These are phyloP conservation scores for Gonapodya sp. DNA, from an alignment of 192 early-diverging fungal species.

Conservation along the genomic window DNA sequence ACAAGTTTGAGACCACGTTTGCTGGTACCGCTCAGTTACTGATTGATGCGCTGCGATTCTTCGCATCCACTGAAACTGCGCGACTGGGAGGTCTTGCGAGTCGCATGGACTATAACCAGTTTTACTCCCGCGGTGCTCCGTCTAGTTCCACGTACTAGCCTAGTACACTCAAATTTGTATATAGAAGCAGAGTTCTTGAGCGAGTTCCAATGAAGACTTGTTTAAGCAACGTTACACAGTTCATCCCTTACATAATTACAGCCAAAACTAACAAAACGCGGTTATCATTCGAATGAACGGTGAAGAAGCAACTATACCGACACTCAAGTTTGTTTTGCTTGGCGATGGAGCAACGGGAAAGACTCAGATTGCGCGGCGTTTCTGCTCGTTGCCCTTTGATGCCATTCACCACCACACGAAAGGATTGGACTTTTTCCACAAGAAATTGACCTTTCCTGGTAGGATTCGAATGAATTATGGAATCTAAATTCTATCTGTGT, in stretches of 20 bases:
- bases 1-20: conserved; percentile 52
- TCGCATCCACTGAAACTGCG: conserved; percentile 47
- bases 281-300: no score
- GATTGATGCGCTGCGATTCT: conserved; percentile 70
- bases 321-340: not conserved
- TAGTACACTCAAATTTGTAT: no score
- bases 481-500: conserved; percentile 2
- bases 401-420: conserved; percentile 19
- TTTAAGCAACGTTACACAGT: no score
- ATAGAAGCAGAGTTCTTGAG: no score
- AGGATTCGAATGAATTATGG: not conserved
- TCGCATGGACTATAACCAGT: conserved; percentile 59
- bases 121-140: conserved; percentile 40
- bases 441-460: not conserved
- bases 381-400: conserved; percentile 4
- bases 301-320: no score
- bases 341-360: not conserved
- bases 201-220: no score
- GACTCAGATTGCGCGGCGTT: conserved; percentile 15
- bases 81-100: not conserved
- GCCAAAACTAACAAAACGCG: no score
- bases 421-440: conserved; percentile 20
- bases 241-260: no score
- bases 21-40: conserved; percentile 55
- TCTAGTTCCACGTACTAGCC: no score